These are phyloP conservation scores for Plantago major DNA, from an alignment of 257 asterid genomes.

Conservation along the genomic window DNA sequence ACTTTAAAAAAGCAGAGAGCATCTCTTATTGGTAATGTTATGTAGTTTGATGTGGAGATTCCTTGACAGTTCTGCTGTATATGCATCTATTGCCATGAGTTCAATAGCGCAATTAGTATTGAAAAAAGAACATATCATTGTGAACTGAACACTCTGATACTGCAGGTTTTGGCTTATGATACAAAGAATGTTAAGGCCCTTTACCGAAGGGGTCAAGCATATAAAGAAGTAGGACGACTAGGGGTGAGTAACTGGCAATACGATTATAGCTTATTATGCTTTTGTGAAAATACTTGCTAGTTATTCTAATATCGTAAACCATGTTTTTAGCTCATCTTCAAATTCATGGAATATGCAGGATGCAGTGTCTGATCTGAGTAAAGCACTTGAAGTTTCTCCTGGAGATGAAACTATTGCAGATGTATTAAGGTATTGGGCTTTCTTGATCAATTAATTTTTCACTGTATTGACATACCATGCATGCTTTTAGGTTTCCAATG, in stretches of 20 bases:
- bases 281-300: constrained; percentile 20
- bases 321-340: constrained; percentile 12
- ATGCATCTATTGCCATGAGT: neutral
- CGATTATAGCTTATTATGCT: constrained; percentile 9
- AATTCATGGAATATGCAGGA: constrained; percentile 38
- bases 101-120: neutral
- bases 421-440: constrained; percentile 63
- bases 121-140: neutral
- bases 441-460: constrained; percentile 5
- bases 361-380: constrained; percentile 82
- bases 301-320: constrained; percentile 4
- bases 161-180: constrained; percentile 75
- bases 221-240: constrained; percentile 60
- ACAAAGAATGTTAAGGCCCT: constrained; percentile 78
- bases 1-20: neutral
- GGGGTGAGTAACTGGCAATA: constrained; percentile 48
- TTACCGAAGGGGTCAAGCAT: constrained; percentile 93
- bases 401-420: constrained; percentile 90
- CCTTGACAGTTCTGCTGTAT: neutral
- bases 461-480: constrained; percentile 1
- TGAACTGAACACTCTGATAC: constrained; percentile 21
- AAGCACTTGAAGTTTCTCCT: constrained; percentile 78
- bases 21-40: no score
- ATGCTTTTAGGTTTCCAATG: constrained; percentile 1
- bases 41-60: neutral